These are phyloP conservation scores for Peniophora sp. DNA, from an alignment of 1,284 basidiomycete genomes.

Conservation along the genomic window DNA sequence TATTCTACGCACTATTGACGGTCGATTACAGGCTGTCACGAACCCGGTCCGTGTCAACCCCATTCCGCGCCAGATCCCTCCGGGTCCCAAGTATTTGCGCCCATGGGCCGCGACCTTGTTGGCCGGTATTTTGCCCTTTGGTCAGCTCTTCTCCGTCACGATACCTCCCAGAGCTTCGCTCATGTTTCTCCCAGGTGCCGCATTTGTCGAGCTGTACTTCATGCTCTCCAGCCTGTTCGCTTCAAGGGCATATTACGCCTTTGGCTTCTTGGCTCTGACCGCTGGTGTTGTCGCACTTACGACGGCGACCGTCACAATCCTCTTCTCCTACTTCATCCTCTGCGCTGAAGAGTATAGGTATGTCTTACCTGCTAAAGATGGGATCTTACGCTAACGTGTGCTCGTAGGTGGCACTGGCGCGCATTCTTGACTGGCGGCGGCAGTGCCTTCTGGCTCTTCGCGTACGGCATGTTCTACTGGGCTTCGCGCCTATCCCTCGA, in stretches of 20 bases:
- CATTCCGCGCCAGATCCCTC: constrained; percentile 90
- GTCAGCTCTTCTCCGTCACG: constrained; percentile 27
- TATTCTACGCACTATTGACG: background rate
- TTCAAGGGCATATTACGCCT: constrained; percentile 90
- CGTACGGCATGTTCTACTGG: constrained; percentile 87
- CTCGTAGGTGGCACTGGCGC: constrained; percentile 90
- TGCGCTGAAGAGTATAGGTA: constrained; percentile 94
- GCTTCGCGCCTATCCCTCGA: constrained; percentile 77
- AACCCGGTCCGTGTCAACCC: constrained; percentile 87
- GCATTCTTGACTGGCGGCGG: constrained; percentile 93
- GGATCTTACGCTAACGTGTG: background rate
- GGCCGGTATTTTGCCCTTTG: constrained; percentile 90
- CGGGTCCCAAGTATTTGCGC: constrained; percentile 74
- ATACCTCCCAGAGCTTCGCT: too few relatives aligned
- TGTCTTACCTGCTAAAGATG: too few relatives aligned
- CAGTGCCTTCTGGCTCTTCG: constrained; percentile 87
- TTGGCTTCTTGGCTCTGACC: constrained; percentile 91
- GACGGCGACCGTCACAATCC: constrained; percentile 83
- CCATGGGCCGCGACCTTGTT: constrained; percentile 76
- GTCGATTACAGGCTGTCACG: constrained; percentile 43
- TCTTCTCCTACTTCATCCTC: constrained; percentile 89
- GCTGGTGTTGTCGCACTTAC: constrained; percentile 81
- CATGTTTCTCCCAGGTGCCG: constrained; percentile 54
- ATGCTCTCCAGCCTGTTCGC: constrained; percentile 92
- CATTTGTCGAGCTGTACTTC: constrained; percentile 94